These are phyloP conservation scores for Backusella liffmaniae DNA, from an alignment of 192 early-diverging fungal genomes.

Conservation along the genomic window DNA sequence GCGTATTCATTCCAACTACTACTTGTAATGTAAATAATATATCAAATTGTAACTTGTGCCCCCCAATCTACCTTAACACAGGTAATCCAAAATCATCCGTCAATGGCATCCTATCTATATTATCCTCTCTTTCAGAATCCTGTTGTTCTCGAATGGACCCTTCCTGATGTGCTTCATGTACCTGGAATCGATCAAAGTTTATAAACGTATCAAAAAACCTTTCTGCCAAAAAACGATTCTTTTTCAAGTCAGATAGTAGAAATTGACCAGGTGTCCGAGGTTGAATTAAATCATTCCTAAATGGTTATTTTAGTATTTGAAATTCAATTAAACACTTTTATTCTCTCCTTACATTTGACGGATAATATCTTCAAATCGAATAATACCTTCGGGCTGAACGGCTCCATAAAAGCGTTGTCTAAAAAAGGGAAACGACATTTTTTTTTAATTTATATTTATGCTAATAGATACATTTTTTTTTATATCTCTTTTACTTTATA, in stretches of 20 bases:
- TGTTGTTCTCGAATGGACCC: constrained; percentile 7
- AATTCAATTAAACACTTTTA: background rate
- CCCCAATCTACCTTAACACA: background rate
- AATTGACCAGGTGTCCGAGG: constrained; percentile 32
- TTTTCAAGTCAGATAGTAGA: constrained; percentile 30
- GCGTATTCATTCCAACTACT: constrained; percentile 15
- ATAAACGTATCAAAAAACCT: constrained; percentile 42
- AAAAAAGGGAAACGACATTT: background rate
- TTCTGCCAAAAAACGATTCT: constrained; percentile 34
- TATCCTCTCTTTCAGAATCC: background rate
- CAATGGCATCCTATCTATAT: background rate
- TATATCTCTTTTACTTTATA: constrained; percentile 8
- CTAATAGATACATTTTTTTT: background rate
- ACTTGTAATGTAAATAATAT: background rate
- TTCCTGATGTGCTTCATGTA: constrained; percentile 36
- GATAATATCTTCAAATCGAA: constrained; percentile 37
- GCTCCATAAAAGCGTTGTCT: constrained; percentile 8
- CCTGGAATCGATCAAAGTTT: constrained; percentile 30
- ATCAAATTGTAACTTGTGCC: background rate
- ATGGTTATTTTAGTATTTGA: background rate
- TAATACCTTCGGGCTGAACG: background rate
- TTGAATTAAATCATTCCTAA: constrained; percentile 38
- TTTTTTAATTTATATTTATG: background rate
- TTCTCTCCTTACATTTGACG: constrained; percentile 31
- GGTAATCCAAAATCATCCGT: constrained; percentile 13